Evolutionary conservation across 305 asterid genomes (phyloP).

Genomic region (Rubia tinctorum): DNA sequence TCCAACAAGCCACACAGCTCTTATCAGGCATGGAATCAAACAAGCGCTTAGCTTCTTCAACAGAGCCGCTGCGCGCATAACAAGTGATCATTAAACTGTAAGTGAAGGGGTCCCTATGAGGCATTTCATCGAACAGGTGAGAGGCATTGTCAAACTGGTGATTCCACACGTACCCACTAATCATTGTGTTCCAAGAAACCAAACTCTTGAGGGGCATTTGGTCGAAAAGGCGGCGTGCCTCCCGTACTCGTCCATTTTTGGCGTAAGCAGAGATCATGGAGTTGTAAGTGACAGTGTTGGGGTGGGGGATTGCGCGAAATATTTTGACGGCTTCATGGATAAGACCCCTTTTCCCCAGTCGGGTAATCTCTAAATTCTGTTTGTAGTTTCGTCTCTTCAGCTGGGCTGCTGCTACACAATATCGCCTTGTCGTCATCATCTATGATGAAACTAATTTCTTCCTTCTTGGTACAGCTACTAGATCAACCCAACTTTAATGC

Average conservation of each 20-base stretch:
- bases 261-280: constrained; percentile 41
- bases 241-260: constrained; percentile 27
- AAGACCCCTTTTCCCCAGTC: constrained; percentile 31
- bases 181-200: constrained; percentile 40
- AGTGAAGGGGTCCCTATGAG: constrained; percentile 28
- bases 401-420: background rate
- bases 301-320: constrained; percentile 28
- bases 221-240: constrained; percentile 33
- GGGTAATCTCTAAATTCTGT: constrained; percentile 27
- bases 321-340: constrained; percentile 31
- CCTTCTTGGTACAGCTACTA: background rate
- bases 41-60: constrained; percentile 26
- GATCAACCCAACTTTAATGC: background rate
- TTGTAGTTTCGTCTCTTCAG: background rate
- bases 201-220: constrained; percentile 24
- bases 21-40: constrained; percentile 29
- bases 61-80: constrained; percentile 27
- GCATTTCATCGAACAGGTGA: constrained; percentile 32
- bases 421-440: constrained; percentile 7
- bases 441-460: background rate
- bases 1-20: constrained; percentile 33
- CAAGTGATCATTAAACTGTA: constrained; percentile 36
- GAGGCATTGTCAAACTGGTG: constrained; percentile 22
- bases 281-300: constrained; percentile 35
- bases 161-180: constrained; percentile 25